Base-by-base conservation (phyloP, 2,329 filamentous ascomycete species). In the Cercospora beticola region DNA sequence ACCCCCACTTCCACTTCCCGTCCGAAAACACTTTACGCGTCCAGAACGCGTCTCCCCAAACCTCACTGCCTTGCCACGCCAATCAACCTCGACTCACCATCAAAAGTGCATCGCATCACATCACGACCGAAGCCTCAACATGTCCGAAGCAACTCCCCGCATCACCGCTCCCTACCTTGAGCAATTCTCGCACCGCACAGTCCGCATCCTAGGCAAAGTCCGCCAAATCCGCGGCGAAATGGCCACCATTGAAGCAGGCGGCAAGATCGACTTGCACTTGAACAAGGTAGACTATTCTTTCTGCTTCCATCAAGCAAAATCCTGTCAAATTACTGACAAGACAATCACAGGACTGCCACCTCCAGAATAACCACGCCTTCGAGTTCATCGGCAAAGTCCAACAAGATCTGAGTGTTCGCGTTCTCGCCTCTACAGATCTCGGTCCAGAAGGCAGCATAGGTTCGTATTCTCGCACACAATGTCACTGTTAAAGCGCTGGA, bases 151-250 rank as follows among this genome's bases (percentile, higher is more conserved):
- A 75, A 89, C 93, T 60, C 94, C 95, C 31, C 93, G 95, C 80
- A 88, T 97, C 79, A 92, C 92, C 59, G 91, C 91, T 64, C 83
- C 86, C 49, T 91, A 94, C 81, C 90, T 98, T 67, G 88, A 93
- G 78, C 85, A 86, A 76, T 97, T 94, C 82, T 80, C 82, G 61
- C 81, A 86, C 77, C 83, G 88, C 72, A 92, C 91, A 70, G 92
- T 98, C 71, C 93, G 93, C 75, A 85, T 98, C 65, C 86, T 97
- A 5, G 95, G 95, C 76, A 93, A 91, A 76, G 93, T 98, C 58
- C 87, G 88, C 4, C 90, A 95, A 76, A 85, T 98, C 26, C 89
- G 90, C 62, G 94, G 94, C 73, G 92, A 95, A 63, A 86, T 87
- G 62, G 94, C 93, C 0, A 88, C 89, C 5, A 86, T 98, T 31